phyloP scores from a whole-genome alignment of 192 early-diverging fungal genomes.

The Mortierella alpina region DNA sequence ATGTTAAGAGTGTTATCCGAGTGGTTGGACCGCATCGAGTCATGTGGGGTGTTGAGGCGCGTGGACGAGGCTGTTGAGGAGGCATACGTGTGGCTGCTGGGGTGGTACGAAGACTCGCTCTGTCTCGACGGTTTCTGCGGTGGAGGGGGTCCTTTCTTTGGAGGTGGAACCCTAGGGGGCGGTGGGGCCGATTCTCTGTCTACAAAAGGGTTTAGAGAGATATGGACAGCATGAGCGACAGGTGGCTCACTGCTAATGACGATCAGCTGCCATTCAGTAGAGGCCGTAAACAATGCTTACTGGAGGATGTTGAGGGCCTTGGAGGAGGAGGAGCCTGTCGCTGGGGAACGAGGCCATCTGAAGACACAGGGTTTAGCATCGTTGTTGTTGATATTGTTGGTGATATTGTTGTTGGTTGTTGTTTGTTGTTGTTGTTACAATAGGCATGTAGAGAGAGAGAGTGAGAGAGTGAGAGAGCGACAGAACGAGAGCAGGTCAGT shows the following conservation, averaged over 20 bases:
- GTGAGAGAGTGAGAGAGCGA: not conserved
- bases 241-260: not conserved
- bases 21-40: constrained; percentile 43
- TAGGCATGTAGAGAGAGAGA: no score
- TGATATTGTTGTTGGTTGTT: constrained; percentile 8
- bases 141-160: constrained; percentile 52
- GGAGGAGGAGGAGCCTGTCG: constrained; percentile 57
- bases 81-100: constrained; percentile 11
- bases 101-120: constrained; percentile 9
- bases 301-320: constrained; percentile 34
- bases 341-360: constrained; percentile 51
- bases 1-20: constrained; percentile 33
- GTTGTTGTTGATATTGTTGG: constrained; percentile 8
- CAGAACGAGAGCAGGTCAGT: not conserved
- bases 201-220: constrained; percentile 9
- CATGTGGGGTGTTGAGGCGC: constrained; percentile 34
- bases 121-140: constrained; percentile 37
- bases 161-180: constrained; percentile 31
- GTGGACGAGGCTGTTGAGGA: not conserved
- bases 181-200: constrained; percentile 39
- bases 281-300: constrained; percentile 5
- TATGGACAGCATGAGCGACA: not conserved
- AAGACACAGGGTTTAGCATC: not conserved
- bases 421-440: not conserved
- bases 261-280: not conserved